These are phyloP conservation scores for Pichia sp. DNA, from an alignment of 1,139 yeast species.

Conservation along the genomic window DNA sequence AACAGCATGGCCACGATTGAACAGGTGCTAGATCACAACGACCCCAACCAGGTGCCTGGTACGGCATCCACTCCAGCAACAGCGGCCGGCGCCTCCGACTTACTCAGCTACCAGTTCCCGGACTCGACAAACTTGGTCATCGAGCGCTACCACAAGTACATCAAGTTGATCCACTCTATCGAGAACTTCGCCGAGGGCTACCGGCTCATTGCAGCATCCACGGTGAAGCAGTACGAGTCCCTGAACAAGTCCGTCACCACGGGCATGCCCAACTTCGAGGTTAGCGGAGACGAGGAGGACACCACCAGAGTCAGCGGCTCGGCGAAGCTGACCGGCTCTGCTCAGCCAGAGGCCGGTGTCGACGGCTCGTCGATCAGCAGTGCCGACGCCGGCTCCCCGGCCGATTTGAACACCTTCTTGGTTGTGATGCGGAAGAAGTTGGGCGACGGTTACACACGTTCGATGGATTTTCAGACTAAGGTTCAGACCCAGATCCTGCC, in stretches of 20 bases:
- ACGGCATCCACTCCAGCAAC: not conserved
- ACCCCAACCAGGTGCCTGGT: not conserved
- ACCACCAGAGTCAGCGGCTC: constrained; percentile 27
- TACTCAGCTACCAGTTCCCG: constrained; percentile 19
- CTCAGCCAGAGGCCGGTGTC: constrained; percentile 12
- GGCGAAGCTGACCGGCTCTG: constrained; percentile 18
- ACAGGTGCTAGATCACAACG: not conserved
- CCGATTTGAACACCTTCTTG: constrained; percentile 24
- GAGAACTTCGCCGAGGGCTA: constrained; percentile 26
- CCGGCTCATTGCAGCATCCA: constrained; percentile 19
- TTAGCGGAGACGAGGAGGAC: constrained; percentile 23
- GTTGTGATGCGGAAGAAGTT: constrained; percentile 24
- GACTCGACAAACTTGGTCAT: constrained; percentile 28
- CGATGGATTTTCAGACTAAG: constrained; percentile 23
- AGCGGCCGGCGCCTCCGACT: constrained; percentile 11
- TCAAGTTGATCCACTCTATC: constrained; percentile 24
- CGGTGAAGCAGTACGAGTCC: constrained; percentile 25
- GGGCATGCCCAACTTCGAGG: constrained; percentile 29
- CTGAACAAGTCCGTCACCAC: constrained; percentile 22
- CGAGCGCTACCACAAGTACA: constrained; percentile 32
- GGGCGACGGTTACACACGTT: constrained; percentile 18
- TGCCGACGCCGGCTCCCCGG: constrained; percentile 14
- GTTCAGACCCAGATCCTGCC: constrained; percentile 28
- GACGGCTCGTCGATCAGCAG: constrained; percentile 10
- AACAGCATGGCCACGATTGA: not conserved